Evolutionary conservation across 2,329 filamentous ascomycete genomes (phyloP), one percentile per base, ranked within the genome.

Genomic region (Fusarium musae): DNA sequence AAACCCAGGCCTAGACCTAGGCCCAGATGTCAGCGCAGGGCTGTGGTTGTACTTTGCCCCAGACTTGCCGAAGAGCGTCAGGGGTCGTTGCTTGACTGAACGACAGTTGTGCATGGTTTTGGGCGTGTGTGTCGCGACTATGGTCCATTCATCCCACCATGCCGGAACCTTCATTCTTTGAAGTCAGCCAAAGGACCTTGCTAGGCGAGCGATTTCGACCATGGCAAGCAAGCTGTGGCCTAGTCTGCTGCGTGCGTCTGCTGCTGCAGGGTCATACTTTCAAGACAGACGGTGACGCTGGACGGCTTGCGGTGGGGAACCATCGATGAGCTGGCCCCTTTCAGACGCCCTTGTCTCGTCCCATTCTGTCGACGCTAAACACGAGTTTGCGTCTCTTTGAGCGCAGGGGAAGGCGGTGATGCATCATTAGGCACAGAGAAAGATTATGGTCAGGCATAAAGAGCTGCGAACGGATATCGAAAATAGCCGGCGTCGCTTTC

Each of bases 321-420:
- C 52, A 77, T 73, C 66, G 75, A 78, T 78, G 76, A 78, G 76
- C 59, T 78, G 76, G 77, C 76, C 73, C 76, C 76, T 77, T 71
- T 76, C 62, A 66, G 66, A 67, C 67, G 73, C 72, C 76, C 76
- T 76, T 76, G 72, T 77, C 76, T 78, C 73, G 75, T 76, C 71
- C 76, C 75, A 77, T 76, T 67, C 40, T 58, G 61, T 75, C 60
- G 71, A 70, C 76, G 76, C 76, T 78, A 78, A 68, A 72, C 66
- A 70, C 46, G 53, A 70, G 68, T 66, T 74, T 76, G 62, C 62
- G 66, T 66, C 66, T 75, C 53, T 72, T 74, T 65, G 63, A 77
- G 69, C 68, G 61, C 66, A 73, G 59, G 74, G 66, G 73, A 75
- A 74, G 70, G 75, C 74, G 71, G 73, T 72, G 76, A 78, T 78